A percentile compares a stretch with the other conserved stretches of the same genome.
These are phyloP conservation scores for Priceomyces medius DNA, from an alignment of 805 yeast genomes.

Conservation along the genomic window DNA sequence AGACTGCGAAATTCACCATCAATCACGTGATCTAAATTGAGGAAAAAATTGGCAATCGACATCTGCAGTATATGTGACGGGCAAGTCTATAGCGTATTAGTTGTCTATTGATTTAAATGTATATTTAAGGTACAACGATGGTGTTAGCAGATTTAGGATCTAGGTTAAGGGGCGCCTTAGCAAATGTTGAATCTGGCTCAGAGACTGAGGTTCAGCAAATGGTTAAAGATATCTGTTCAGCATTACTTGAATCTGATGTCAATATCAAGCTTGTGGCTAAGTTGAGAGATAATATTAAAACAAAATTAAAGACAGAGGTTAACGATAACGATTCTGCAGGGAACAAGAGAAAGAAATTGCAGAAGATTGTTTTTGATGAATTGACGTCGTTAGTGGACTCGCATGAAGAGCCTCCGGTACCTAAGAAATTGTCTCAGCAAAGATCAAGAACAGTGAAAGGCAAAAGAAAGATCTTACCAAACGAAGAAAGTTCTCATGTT, in stretches of 20 bases:
- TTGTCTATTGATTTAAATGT: background rate
- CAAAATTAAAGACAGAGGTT: slow-evolving; percentile 54
- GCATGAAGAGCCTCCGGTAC: slow-evolving; percentile 62
- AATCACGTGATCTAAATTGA: background rate
- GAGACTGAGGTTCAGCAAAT: slow-evolving; percentile 44
- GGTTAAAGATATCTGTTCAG: slow-evolving; percentile 87
- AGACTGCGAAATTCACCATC: background rate
- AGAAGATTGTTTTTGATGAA: slow-evolving; percentile 93
- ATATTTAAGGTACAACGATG: slow-evolving; percentile 20
- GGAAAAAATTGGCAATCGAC: background rate
- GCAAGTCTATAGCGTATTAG: background rate
- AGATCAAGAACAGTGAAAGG: slow-evolving; percentile 24
- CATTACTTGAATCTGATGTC: slow-evolving; percentile 91
- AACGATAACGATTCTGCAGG: slow-evolving; percentile 51
- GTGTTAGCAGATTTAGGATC: slow-evolving; percentile 48
- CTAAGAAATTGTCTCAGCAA: slow-evolving; percentile 62
- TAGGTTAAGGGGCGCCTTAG: slow-evolving; percentile 42
- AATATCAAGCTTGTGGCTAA: slow-evolving; percentile 80
- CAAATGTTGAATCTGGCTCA: slow-evolving; percentile 40
- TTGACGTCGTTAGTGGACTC: slow-evolving; percentile 83
- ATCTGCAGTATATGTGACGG: background rate
- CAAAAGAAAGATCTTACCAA: slow-evolving; percentile 22
- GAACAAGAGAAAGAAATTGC: slow-evolving; percentile 76
- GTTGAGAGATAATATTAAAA: slow-evolving; percentile 59
- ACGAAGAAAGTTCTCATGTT: slow-evolving; percentile 44